Evolutionary conservation across 2,329 filamentous ascomycete species (phyloP), one percentile per base, ranked within the genome.

Genomic region (Arthroderma sp.): DNA sequence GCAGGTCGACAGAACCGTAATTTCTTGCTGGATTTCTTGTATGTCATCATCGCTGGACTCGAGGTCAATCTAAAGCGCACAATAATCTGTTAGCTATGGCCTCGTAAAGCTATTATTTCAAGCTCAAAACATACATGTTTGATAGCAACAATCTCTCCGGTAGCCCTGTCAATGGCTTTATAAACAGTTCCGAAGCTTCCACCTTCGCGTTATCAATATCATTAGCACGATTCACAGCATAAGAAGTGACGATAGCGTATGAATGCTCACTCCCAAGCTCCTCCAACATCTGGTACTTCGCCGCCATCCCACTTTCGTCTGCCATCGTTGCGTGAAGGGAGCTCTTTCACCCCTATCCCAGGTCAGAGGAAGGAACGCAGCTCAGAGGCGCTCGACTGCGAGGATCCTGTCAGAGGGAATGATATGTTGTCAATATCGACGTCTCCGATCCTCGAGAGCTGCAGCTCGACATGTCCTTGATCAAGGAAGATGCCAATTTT

Each of bases 31-130:
- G 59, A 98, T 97, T 70, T 98, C 93, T 71, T 91, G 87, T 59
- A 98, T 95, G 70, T 98, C 93, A 75, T 98, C 93, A 72, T 95
- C 91, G 77, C 90, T 97, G 59, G 91, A 95, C 75, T 98, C 93
- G 68, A 98, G 88, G 72, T 98, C 93, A 71, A 98, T 97, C 90
- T 97, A 70, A 56, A 65, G 19, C 19, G 49, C 41, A 13, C 54
- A 56, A 55, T 55, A 57, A 47, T 28, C 13, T 21, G 44, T 51
- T 17, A 51, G 25, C 15, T 17, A 33, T 11, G 7, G 4, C 9
- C 15, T 51, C 25, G 41, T 19, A 28, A 25, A 15, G 23, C 4
- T n/a, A 11, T 13, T 33, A 4, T 4, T 15, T 19, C 57, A 44
- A 17, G 21, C 21, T 5, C 19, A 35, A 2, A 39, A 74, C 86